Base-by-base conservation (phyloP, 2,329 filamentous ascomycete species). In the Blastomyces percursus region DNA sequence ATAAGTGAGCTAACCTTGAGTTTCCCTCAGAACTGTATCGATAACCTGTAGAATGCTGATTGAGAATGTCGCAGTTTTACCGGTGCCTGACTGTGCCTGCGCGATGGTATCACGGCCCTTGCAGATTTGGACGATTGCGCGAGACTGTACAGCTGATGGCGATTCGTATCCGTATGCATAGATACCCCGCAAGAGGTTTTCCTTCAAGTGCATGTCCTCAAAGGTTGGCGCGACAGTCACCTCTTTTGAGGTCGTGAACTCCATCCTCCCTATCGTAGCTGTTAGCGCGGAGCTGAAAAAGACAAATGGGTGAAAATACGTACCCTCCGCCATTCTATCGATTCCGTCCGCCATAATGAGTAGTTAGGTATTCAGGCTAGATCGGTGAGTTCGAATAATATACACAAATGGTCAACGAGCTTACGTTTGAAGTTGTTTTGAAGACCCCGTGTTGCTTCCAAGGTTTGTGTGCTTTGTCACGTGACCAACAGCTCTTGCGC, bases 101-200 rank as follows among this genome's bases (percentile, higher is more conserved):
- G 94, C 94, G 73, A 99, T 99, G 66, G 94, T 97, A 77, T 99
- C 94, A 78, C 94, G 91, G 67, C 94, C 94, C 79, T 97, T 97
- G 85, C 94, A 99, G 72, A 99, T 90, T 79, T 97, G 94, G 59
- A 99, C 94, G 73, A 99, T 99, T 61, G 94, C 94, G 73, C 94
- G 90, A 68, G 93, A 96, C 80, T 99, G 94, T 21, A 99, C 93
- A 16, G 94, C 94, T 0, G 94, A 99, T 14, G 94, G 94, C 1
- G 94, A 96, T 76, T 99, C 94, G 78, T 97, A 99, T 67, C 94
- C 94, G 71, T 99, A 99, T 44, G 94, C 94, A 74, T 99, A 99
- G 74, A 99, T 93, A 67, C 94, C 94, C 68, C 94, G 92, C 68
- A 99, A 86, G 44, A 99, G 86, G 73, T 95, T 96, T 77, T 97